phyloP scores from a whole-genome alignment of 305 asterid genomes.

The Euphrasia arctica region DNA sequence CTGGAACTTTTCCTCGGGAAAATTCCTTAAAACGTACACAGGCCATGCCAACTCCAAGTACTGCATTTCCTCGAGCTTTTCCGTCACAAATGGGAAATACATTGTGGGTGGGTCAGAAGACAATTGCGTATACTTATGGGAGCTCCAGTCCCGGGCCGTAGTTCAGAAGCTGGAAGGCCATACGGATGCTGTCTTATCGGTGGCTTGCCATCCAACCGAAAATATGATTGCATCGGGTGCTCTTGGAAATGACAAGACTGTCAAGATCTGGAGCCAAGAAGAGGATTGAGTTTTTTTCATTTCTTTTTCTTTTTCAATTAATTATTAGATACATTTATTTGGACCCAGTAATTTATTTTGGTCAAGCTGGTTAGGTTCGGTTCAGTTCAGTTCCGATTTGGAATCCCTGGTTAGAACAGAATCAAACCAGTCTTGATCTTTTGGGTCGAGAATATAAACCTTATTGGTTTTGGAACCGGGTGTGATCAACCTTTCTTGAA shows the following conservation, averaged over 20 bases:
- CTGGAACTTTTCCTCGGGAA: slow-evolving; percentile 86
- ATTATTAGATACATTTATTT: not conserved
- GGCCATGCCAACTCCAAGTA: slow-evolving; percentile 84
- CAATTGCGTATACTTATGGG: slow-evolving; percentile 78
- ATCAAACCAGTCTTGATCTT: too few relatives aligned
- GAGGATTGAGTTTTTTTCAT: slow-evolving; percentile 35
- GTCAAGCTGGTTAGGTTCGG: too few relatives aligned
- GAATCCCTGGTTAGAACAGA: too few relatives aligned
- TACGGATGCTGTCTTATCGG: slow-evolving; percentile 72
- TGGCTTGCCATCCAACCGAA: slow-evolving; percentile 74
- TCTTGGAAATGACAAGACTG: slow-evolving; percentile 78
- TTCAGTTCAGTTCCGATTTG: too few relatives aligned
- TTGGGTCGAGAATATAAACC: too few relatives aligned
- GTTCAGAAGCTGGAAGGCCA: slow-evolving; percentile 98
- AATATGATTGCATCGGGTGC: slow-evolving; percentile 85
- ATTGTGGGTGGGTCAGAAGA: slow-evolving; percentile 97
- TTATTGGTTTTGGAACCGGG: too few relatives aligned
- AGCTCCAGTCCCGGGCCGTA: slow-evolving; percentile 83
- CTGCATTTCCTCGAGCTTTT: slow-evolving; percentile 77
- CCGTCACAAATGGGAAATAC: slow-evolving; percentile 87
- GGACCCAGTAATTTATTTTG: not conserved
- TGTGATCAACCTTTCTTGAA: too few relatives aligned
- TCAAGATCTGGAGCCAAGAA: slow-evolving; percentile 81
- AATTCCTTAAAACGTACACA: slow-evolving; percentile 80
- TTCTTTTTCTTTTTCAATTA: not conserved